phyloP scores from a whole-genome alignment of 2,329 filamentous ascomycete genomes.

The Trichoderma citrinoviride region DNA sequence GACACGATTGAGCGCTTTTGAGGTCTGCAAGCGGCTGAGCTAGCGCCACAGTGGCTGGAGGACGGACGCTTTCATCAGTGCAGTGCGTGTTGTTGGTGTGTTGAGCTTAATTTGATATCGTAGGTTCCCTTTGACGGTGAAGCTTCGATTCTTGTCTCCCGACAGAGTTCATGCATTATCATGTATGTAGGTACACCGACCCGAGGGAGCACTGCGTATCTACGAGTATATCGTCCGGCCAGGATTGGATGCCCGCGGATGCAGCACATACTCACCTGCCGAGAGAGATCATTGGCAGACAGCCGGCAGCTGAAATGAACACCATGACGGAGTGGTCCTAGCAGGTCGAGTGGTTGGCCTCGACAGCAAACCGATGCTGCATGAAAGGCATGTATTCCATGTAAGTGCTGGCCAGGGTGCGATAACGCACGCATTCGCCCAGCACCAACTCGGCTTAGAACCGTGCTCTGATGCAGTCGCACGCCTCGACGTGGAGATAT shows the following conservation, averaged over 20 bases:
- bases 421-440: slow-evolving; percentile 3
- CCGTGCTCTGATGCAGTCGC: slow-evolving; percentile 8
- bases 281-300: neutral
- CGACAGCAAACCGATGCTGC: neutral
- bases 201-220: neutral
- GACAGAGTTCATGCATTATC: too few relatives aligned
- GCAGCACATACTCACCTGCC: neutral
- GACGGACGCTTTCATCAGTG: neutral
- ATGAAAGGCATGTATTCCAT: neutral
- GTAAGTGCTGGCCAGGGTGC: neutral
- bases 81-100: too few relatives aligned
- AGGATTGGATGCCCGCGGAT: neutral
- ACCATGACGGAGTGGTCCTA: neutral
- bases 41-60: too few relatives aligned
- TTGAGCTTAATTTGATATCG: too few relatives aligned
- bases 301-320: slow-evolving; percentile 5
- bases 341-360: neutral
- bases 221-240: too few relatives aligned
- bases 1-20: neutral
- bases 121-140: too few relatives aligned
- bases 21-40: slow-evolving; percentile 1
- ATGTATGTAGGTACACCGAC: too few relatives aligned
- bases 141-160: too few relatives aligned
- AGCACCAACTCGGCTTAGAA: neutral
- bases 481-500: slow-evolving; percentile 10